Base-by-base conservation (phyloP, 2,329 filamentous ascomycete genomes). In the Aspergillus brasiliensis region DNA sequence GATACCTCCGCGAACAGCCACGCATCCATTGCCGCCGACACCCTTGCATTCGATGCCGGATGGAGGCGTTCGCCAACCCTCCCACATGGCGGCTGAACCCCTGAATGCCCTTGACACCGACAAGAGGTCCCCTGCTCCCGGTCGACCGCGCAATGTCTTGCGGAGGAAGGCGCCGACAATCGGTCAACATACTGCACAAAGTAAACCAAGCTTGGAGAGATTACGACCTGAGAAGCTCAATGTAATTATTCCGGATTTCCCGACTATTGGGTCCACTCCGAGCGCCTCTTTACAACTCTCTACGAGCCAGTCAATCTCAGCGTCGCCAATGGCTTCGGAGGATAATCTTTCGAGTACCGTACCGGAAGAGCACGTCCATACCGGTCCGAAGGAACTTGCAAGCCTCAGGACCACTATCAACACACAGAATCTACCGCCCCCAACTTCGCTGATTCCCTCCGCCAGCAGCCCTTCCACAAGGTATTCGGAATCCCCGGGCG, bases 391-490 rank as follows among this genome's bases (percentile, higher is more conserved):
- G 51, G 76, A 79, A 61, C 60, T 79, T 56, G 72, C 74, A 25
- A 75, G 76, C 46, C 71, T 78, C 40, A 67, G 74, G 47, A 77
- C 71, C 19, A 68, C 69, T 13, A 49, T 76, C 19, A 71, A 75
- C 37, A 75, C 71, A 8, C 68, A 71, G 38, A 73, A 75, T 38
- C 60, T 77, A 42, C 75, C 75, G 17, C 77, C 74, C 34, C 71
- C 73, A 11, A 77, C 77, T 8, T 73, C 78, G 0, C 68, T 72
- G 11, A 74, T 77, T 53, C 67, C 70, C 1, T 75, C 77, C 37
- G 71, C 76, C 7, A 78, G 76, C 61, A 80, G 75, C 23, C 78
- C 79, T 21, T 81, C 79, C 3, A 81, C 78, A 34, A 72, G 77
- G 55, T 80, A 79, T 54, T 80, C 79, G 8, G 77, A 76, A 31